phyloP scores from a whole-genome alignment of 129 eudicot genomes.

The Centrapalus pauciflorus region DNA sequence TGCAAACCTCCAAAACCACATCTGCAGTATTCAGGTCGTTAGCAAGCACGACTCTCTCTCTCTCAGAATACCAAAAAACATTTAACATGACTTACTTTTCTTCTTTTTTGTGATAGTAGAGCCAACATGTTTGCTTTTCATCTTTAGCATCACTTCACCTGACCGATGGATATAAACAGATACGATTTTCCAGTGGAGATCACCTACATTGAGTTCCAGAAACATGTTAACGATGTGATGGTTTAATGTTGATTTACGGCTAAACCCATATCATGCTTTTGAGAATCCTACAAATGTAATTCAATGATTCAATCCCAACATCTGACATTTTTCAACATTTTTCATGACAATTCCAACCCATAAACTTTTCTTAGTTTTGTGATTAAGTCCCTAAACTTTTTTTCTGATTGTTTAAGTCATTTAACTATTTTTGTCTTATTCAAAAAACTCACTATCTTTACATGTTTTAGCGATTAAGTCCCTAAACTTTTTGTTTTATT shows the following conservation, averaged over 20 bases:
- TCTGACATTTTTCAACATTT: too few species aligned
- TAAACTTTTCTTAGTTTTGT: too few species aligned
- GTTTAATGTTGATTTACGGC: neutral
- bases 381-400: too few species aligned
- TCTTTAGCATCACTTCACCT: slow-evolving; percentile 91
- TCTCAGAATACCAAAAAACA: neutral
- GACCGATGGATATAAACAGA: slow-evolving; percentile 79
- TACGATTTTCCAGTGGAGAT: slow-evolving; percentile 93
- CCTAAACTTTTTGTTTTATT: too few species aligned
- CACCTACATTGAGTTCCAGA: slow-evolving; percentile 45
- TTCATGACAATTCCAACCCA: too few species aligned
- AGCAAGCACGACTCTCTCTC: neutral
- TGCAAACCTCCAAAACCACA: slow-evolving; percentile 80
- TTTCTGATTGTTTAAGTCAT: too few species aligned
- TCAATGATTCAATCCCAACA: too few species aligned
- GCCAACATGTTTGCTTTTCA: slow-evolving; percentile 94
- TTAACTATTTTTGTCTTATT: too few species aligned
- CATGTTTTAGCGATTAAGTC: too few species aligned
- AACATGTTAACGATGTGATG: neutral
- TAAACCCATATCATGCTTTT: too few species aligned
- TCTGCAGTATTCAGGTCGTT: slow-evolving; percentile 35
- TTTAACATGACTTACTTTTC: slow-evolving; percentile 50
- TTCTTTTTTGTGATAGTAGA: slow-evolving; percentile 93
- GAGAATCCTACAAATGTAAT: too few species aligned
- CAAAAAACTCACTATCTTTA: too few species aligned